Evolutionary conservation across 495 filamentous ascomycete species (phyloP), one percentile per base, ranked within the genome.

Genomic region (Letharia lupina): DNA sequence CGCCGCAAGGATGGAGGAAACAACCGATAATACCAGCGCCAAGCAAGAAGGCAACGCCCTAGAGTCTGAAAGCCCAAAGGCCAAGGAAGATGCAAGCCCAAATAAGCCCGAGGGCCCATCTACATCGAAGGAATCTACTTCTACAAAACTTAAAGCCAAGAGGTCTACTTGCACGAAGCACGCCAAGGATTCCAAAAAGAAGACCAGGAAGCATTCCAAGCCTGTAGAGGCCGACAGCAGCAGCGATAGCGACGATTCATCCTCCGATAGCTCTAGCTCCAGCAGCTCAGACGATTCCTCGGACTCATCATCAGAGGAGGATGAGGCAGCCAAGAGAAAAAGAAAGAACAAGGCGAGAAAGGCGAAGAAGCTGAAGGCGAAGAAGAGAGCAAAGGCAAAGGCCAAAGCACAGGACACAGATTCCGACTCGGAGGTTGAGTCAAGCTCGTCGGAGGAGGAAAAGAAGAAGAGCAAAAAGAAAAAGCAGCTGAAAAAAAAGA

Each of bases 331-430:
- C 23, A 66, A 66, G 42, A 76, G 75, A 37, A 73, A 72, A 61
- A 74, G 77, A 28, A 85, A 82, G 64, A 72, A 77, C 37, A 86
- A 84, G 70, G 75, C 73, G 11, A 81, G 78, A 67, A 81, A 82
- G 37, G 73, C 80, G 8, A 80, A 78, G 63, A 80, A 78, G 59
- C 65, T 70, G 2, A 72, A 76, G 62, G 81, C 76, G 65, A 72
- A 74, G 59, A 81, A 76, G 72, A 79, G 76, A 65, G 66, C 64
- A 28, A 83, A 80, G 69, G 69, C 76, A 50, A 74, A 70, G 60
- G 69, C 70, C 23, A 73, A 70, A 39, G 77, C 76, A 28, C 68
- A 70, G 2, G 74, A 78, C 1, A 75, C 74, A 5, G 76, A 77
- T 0, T 73, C 77, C 0, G 73, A 76, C 6, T 74, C 76, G 9